Percentiles rank a stretch among this genome's conserved stretches.
phyloP scores from a whole-genome alignment of 306 rosid genomes.

The Casuarina glauca region DNA sequence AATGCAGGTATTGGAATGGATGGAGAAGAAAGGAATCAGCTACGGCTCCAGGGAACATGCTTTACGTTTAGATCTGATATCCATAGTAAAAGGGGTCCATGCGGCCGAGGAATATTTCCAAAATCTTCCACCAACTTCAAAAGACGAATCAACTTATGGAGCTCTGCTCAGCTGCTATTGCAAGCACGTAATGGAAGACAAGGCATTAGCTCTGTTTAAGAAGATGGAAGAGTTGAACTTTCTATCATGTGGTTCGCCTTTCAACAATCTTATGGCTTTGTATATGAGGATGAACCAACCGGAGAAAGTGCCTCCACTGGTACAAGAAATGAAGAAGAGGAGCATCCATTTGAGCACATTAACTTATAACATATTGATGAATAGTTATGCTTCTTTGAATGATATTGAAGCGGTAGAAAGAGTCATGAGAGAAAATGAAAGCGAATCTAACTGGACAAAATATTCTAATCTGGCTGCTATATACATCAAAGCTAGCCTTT shows the following conservation, averaged over 20 bases:
- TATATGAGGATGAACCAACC: constrained; percentile 65
- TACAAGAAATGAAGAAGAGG: constrained; percentile 60
- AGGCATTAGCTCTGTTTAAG: constrained; percentile 56
- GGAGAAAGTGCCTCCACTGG: constrained; percentile 47
- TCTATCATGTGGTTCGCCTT: constrained; percentile 42
- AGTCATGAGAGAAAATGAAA: constrained; percentile 35
- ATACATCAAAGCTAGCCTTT: constrained; percentile 57
- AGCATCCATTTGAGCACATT: constrained; percentile 34
- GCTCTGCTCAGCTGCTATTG: constrained; percentile 77
- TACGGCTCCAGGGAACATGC: constrained; percentile 56
- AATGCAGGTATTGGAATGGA: constrained; percentile 87
- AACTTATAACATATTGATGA: constrained; percentile 71
- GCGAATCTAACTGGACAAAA: constrained; percentile 54
- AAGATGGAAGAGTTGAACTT: constrained; percentile 52
- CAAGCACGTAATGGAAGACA: constrained; percentile 52
- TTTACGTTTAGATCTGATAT: constrained; percentile 58
- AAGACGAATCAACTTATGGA: constrained; percentile 62
- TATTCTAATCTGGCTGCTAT: constrained; percentile 73
- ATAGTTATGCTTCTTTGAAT: constrained; percentile 48
- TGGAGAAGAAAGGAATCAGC: constrained; percentile 57
- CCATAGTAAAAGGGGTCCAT: constrained; percentile 57
- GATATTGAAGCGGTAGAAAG: constrained; percentile 55
- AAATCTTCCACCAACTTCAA: constrained; percentile 40
- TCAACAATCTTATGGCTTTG: constrained; percentile 63
- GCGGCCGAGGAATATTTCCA: constrained; percentile 71